Percentiles rank a stretch among this genome's conserved stretches.
phyloP scores from a whole-genome alignment of 148 eudicot species.

The Diospyros lotus region DNA sequence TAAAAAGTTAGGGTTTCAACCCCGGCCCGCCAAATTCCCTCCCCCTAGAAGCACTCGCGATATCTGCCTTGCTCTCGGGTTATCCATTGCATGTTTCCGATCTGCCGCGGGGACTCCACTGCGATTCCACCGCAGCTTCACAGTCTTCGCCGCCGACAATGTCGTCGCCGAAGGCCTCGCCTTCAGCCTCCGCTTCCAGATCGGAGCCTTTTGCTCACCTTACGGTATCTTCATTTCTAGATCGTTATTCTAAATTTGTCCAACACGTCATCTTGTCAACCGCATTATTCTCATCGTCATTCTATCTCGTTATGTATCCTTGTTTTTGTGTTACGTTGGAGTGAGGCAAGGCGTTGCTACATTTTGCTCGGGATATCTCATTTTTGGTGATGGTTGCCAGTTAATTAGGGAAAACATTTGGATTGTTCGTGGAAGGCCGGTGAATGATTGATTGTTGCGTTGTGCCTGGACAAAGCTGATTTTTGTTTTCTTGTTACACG shows the following conservation, averaged over 20 bases:
- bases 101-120: constrained; percentile 6
- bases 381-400: not conserved
- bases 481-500: not conserved
- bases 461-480: not conserved
- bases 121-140: not conserved
- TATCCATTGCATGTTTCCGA: constrained; percentile 7
- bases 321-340: no score
- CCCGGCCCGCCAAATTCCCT: not conserved
- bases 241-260: not conserved
- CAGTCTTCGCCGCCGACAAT: no score
- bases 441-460: not conserved
- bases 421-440: no score
- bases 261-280: no score
- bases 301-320: no score
- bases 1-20: not conserved
- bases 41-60: not conserved
- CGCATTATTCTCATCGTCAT: not conserved
- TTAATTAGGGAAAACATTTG: no score
- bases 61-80: not conserved
- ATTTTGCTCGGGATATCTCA: not conserved
- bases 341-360: not conserved
- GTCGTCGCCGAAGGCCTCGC: no score
- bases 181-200: not conserved
- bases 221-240: not conserved
- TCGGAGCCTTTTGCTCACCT: not conserved